phyloP scores from a whole-genome alignment of 495 filamentous ascomycete species.

The Pyrenopolyporus hunteri region DNA sequence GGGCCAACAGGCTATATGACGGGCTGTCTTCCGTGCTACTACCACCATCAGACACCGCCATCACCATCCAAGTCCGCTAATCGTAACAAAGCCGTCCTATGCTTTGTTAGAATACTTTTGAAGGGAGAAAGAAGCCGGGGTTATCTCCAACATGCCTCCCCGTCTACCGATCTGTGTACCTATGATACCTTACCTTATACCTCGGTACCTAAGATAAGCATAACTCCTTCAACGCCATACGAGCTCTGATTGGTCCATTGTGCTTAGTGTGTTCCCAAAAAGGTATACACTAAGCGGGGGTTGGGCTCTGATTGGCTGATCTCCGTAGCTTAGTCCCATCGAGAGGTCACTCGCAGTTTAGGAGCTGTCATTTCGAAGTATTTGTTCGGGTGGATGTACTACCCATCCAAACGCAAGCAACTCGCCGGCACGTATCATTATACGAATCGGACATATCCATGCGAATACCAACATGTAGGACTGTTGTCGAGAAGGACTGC shows the following conservation, averaged over 20 bases:
- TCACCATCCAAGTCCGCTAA: too few species aligned
- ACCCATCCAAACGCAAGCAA: neutral
- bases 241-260: neutral
- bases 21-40: too few species aligned
- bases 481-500: neutral
- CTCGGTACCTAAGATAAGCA: neutral
- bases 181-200: neutral
- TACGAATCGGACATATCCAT: neutral
- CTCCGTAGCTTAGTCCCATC: neutral
- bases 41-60: too few species aligned
- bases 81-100: too few species aligned
- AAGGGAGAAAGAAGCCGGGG: too few species aligned
- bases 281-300: neutral
- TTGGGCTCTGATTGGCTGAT: neutral
- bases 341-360: neutral
- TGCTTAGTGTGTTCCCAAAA: neutral
- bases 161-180: too few species aligned
- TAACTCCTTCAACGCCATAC: neutral
- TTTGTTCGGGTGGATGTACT: too few species aligned
- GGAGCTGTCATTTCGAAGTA: neutral
- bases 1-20: too few species aligned
- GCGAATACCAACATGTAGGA: neutral
- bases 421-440: neutral
- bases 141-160: too few species aligned
- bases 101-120: too few species aligned